Evolutionary conservation across 176 grass and related monocot genomes (phyloP), one percentile per base, ranked within the genome.

Genomic region (Cenchrus purpureus): DNA sequence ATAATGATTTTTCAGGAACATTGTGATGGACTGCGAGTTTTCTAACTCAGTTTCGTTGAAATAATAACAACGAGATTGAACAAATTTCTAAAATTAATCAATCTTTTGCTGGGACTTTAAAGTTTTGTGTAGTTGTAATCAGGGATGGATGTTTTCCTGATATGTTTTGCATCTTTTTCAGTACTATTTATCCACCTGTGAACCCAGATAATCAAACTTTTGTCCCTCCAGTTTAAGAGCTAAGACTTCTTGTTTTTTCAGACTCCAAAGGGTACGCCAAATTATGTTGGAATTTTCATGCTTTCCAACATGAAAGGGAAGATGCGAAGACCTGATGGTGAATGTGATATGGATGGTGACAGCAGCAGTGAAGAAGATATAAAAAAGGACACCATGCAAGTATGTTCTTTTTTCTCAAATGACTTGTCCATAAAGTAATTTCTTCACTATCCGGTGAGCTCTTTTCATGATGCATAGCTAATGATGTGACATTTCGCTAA

Each of bases 221-320:
- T 51, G 49, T 51, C 49, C 10, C 49, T 51, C 49, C 10, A 11
- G 11, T 1, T 51, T 51, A 12, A 11, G 49, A 40, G 62, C 16
- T 79, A 40, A 40, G 12, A 54, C 6, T 68, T 5, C 6, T 68
- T 5, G 4, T 32, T 68, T 71, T 46, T 84, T 43, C 74, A 98
- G 95, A 89, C 95, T 74, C 91, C 93, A 15, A 82, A 92, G 65
- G 76, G 82, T 92, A 59, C 91, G 58, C 84, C 79, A 37, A 98
- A 98, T 87, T 98, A 98, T 82, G 88, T 98, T 78, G 91, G 87
- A 12, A 70, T 98, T 78, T 92, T 95, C 86, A 95, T 92, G 84
- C 77, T 98, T 79, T 92, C 93, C 16, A 98, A 95, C 80, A 92
- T 98, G 80, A 83, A 79, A 5, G 93, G 95, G 52, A 98, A 90